Conservation (phyloP, 208 protist genomes). For the Trypanosoma lewisi region DNA sequence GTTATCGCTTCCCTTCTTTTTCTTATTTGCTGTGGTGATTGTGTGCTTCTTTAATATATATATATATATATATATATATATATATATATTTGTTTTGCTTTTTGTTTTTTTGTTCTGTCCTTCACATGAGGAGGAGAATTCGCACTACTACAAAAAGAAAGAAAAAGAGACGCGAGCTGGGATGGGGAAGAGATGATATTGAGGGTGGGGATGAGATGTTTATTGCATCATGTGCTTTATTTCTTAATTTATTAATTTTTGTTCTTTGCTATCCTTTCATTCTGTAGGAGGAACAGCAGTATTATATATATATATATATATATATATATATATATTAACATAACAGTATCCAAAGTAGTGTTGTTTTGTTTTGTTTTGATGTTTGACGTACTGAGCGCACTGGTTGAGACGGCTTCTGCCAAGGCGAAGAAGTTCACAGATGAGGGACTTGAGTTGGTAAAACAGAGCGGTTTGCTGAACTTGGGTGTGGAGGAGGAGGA, state of each 20-base stretch:
- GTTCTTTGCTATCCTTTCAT: too few species aligned
- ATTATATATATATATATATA: too few species aligned
- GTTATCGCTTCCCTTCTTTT: slow-evolving; percentile 6
- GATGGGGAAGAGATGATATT: not conserved
- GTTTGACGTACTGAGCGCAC: slow-evolving; percentile 38
- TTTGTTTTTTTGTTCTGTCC: not conserved
- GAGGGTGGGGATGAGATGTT: not conserved
- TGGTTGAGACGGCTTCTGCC: slow-evolving; percentile 37
- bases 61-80: not conserved
- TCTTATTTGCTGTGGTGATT: not conserved
- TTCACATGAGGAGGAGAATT: not conserved
- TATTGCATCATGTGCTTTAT: not conserved
- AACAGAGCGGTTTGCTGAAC: slow-evolving; percentile 38
- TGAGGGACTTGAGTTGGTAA: slow-evolving; percentile 37
- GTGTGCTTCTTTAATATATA: not conserved
- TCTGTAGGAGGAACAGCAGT: too few species aligned
- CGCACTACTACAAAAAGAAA: too few species aligned
- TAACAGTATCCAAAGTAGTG: not conserved
- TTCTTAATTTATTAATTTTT: not conserved
- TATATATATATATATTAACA: too few species aligned
- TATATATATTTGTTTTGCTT: not conserved
- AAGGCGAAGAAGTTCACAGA: slow-evolving; percentile 38
- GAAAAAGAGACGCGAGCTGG: not conserved
- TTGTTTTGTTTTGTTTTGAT: slow-evolving; percentile 23
- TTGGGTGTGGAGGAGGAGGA: slow-evolving; percentile 35